phyloP scores from a whole-genome alignment of 78 protist genomes.

The Planoprotostelium fungivorum region DNA sequence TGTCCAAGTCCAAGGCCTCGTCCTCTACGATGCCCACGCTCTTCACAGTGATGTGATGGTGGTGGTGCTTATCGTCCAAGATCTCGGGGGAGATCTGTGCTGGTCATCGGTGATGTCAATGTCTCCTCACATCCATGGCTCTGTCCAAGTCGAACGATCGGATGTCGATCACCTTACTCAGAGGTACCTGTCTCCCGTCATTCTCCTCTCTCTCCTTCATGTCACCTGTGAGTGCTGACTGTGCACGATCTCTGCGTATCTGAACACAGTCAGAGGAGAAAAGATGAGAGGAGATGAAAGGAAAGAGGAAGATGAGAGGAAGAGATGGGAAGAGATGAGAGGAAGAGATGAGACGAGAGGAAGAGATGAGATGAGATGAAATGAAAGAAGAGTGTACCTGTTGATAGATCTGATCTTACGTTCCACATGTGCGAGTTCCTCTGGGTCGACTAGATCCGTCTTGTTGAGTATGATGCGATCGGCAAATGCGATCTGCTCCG shows the following conservation, averaged over 20 bases:
- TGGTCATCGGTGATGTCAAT: neutral
- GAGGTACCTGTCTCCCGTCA: constrained; percentile 7
- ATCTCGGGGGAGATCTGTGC: neutral
- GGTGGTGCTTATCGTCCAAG: neutral
- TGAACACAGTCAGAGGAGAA: too few relatives aligned
- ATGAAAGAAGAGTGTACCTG: neutral
- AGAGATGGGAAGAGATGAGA: neutral
- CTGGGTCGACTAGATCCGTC: constrained; percentile 47
- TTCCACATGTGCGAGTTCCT: neutral
- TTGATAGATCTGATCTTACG: constrained; percentile 31
- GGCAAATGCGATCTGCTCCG: constrained; percentile 66
- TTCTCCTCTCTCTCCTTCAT: too few relatives aligned
- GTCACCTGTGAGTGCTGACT: neutral
- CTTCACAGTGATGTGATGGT: neutral
- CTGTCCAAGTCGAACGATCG: constrained; percentile 7
- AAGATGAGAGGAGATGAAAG: neutral
- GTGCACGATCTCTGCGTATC: constrained; percentile 17
- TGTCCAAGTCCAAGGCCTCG: neutral
- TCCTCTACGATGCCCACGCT: neutral
- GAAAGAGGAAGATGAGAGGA: neutral
- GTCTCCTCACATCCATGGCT: neutral
- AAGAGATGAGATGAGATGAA: neutral
- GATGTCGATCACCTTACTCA: constrained; percentile 23
- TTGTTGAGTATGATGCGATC: constrained; percentile 66
- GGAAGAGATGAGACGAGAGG: too few relatives aligned